Evolutionary conservation across 2,329 filamentous ascomycete species (phyloP).

Genomic region (Mariannaea elegans): DNA sequence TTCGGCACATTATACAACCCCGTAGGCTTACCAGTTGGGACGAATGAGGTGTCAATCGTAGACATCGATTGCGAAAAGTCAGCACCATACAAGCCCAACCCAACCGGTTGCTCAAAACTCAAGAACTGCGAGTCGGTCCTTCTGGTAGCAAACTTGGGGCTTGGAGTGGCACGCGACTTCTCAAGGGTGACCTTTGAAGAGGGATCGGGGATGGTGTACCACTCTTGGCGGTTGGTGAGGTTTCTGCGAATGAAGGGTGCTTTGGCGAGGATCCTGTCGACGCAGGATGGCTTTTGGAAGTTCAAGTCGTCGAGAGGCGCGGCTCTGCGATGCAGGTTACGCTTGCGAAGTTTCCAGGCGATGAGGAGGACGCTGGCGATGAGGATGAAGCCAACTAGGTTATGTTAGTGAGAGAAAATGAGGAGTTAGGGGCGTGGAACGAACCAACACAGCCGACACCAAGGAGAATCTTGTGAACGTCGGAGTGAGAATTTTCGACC

Average conservation of each 20-base stretch:
- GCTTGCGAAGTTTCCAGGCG: slow-evolving; percentile 33
- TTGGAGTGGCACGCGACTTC: slow-evolving; percentile 27
- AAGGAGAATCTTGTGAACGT: slow-evolving; percentile 37
- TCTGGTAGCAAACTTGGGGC: slow-evolving; percentile 16
- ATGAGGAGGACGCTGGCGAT: slow-evolving; percentile 35
- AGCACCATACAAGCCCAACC: slow-evolving; percentile 4
- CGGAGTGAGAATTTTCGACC: slow-evolving; percentile 29
- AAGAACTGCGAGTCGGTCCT: slow-evolving; percentile 38
- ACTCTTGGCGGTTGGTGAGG: slow-evolving; percentile 43
- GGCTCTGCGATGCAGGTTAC: slow-evolving; percentile 13
- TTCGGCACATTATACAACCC: slow-evolving; percentile 26
- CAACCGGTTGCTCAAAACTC: slow-evolving; percentile 31
- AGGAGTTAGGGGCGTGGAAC: background rate
- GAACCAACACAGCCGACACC: slow-evolving; percentile 37
- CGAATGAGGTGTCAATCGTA: slow-evolving; percentile 36
- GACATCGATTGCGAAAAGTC: slow-evolving; percentile 12
- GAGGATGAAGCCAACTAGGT: slow-evolving; percentile 31
- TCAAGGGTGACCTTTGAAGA: slow-evolving; percentile 31
- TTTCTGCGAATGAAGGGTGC: slow-evolving; percentile 49
- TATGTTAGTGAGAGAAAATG: slow-evolving; percentile 9
- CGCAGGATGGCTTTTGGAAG: slow-evolving; percentile 35
- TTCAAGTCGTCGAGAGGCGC: slow-evolving; percentile 29
- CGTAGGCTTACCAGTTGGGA: slow-evolving; percentile 31
- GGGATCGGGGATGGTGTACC: slow-evolving; percentile 46
- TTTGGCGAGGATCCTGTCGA: slow-evolving; percentile 40